A percentile compares a stretch with the other conserved stretches of the same genome.
These are phyloP conservation scores for Cyberlindnera amylophila DNA, from an alignment of 805 yeast genomes.

Conservation along the genomic window DNA sequence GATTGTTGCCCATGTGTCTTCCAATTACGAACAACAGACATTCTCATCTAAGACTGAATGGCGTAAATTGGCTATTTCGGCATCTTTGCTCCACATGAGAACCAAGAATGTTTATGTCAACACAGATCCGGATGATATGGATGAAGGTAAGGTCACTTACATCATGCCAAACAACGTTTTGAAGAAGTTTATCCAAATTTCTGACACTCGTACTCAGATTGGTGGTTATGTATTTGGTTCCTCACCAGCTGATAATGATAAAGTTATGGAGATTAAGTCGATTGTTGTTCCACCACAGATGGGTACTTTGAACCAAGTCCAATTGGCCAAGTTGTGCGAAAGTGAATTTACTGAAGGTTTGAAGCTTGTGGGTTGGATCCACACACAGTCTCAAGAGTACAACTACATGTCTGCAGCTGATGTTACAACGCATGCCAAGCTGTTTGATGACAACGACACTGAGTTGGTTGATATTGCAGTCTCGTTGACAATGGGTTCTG, in stretches of 20 bases:
- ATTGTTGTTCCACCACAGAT: constrained; percentile 85
- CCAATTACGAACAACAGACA: constrained; percentile 78
- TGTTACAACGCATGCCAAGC: constrained; percentile 50
- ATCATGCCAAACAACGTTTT: constrained; percentile 81
- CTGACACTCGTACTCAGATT: constrained; percentile 78
- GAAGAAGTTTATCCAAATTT: constrained; percentile 69
- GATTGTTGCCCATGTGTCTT: constrained; percentile 89
- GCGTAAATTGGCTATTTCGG: constrained; percentile 82
- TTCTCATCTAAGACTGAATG: constrained; percentile 87
- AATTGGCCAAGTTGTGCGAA: constrained; percentile 30
- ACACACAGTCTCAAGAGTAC: constrained; percentile 70
- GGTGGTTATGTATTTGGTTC: constrained; percentile 79
- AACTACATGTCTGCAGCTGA: constrained; percentile 67
- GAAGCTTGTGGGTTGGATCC: constrained; percentile 92
- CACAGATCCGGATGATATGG: constrained; percentile 52
- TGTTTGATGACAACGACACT: constrained; percentile 32
- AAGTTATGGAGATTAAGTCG: constrained; percentile 72
- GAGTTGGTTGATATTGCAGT: constrained; percentile 58
- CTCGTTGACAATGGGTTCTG: constrained; percentile 78
- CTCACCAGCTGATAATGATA: constrained; percentile 68
- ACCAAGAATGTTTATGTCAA: constrained; percentile 71
- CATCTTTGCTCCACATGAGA: constrained; percentile 68
- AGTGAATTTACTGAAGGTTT: constrained; percentile 53
- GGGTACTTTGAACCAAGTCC: constrained; percentile 61
- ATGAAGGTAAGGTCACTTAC: constrained; percentile 56